Conservation (phyloP, 108 stramenopile genomes). For the Nitzschia inconspicua region DNA sequence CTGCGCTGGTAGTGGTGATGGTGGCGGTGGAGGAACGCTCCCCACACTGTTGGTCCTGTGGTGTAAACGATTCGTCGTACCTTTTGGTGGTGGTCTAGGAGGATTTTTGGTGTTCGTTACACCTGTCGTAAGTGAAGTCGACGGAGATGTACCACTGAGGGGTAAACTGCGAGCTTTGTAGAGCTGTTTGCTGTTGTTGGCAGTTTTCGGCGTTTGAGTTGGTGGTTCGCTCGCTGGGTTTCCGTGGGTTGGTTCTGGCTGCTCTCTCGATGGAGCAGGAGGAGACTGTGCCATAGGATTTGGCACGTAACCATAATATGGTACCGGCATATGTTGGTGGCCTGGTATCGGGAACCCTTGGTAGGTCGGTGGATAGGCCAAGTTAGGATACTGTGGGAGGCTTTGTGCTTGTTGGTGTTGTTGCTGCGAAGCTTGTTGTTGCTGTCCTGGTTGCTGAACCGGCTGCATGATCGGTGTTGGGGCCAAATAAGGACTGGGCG, state of each 20-base stretch:
- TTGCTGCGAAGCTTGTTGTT: conserved; percentile 8
- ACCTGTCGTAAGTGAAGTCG: not conserved
- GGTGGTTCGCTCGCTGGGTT: too few relatives aligned
- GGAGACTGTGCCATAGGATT: not conserved
- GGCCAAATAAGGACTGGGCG: conserved; percentile 1
- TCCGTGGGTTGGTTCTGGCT: too few relatives aligned
- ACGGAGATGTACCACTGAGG: too few relatives aligned
- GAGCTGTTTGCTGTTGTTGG: too few relatives aligned
- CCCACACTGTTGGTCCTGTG: not conserved
- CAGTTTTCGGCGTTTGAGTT: not conserved
- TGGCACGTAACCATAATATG: not conserved
- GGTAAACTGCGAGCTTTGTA: too few relatives aligned
- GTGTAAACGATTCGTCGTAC: not conserved
- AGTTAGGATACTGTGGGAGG: too few relatives aligned
- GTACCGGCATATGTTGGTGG: not conserved
- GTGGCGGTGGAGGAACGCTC: not conserved
- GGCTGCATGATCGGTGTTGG: not conserved
- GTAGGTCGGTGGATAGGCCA: too few relatives aligned
- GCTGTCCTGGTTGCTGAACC: conserved; percentile 6
- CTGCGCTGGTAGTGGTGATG: conserved; percentile 4
- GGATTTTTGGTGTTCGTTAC: not conserved
- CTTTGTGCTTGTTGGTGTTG: conserved; percentile 15
- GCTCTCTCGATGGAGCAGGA: not conserved
- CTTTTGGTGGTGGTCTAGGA: conserved; percentile 1
- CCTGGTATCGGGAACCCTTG: not conserved